Evolutionary conservation across 164 flowering plant genomes (phyloP), one percentile per base, ranked within the genome.

Genomic region (Magnolia sinica): DNA sequence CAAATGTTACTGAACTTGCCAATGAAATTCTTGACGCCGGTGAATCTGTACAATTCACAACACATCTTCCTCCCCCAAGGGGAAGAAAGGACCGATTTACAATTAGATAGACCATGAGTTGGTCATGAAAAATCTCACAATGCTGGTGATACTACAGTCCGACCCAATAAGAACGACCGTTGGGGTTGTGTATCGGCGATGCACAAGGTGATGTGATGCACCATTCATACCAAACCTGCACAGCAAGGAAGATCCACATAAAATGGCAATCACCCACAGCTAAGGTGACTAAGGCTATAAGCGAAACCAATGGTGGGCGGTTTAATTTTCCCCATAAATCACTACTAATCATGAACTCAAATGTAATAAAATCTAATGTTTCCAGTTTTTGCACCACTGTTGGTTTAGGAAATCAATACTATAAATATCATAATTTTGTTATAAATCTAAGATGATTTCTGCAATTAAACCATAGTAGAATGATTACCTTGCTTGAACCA

Each of bases 151-250:
- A 37, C 45, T 86, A 94, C 1, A 96, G 89, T 31, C 99, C 99
- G 65, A 96, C 99, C 99, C 99, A 96, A 76, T 94, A 91, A 6
- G 99, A 96, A n/a, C 98, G 96, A 2, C 98, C 98, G 74, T 90
- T 93, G 75, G 84, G 81, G 86, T 95, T 95, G 87, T 95, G 98
- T 13, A 95, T 79, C 3, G 97, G 92, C 2, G 89, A 87, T 7
- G 84, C 64, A 5, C 19, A 50, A 1, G 98, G 98, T 14, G 92
- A 86, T 7, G 91, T 55, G 67, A 93, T 91, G 73, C 89, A 85
- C 99, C 99, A 96, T 75, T 96, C 99, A 27, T 96, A 96, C 99
- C 99, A 96, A 76, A 96, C 99, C 99, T 96, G 85, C 76, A 76
- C 63, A 73, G 13, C 13, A 55, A 55, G 61, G 19, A 16, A 16